Conservation (phyloP, 176 grass and related monocot genomes). For the Tillandsia leiboldiana region DNA sequence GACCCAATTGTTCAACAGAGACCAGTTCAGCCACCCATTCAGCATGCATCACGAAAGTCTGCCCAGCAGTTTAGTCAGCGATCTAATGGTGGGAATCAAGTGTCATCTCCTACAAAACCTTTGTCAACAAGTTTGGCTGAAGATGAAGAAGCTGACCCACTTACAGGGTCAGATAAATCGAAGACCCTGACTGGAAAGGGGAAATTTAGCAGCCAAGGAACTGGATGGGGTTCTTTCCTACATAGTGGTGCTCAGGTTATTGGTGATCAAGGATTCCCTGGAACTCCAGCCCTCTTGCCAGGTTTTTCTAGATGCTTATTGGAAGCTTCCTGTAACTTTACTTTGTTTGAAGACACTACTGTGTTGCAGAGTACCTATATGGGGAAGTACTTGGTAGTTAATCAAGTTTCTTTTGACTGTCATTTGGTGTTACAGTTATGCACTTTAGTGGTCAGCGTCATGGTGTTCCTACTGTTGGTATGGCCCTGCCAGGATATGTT, state of each 20-base stretch:
- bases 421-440: slow-evolving; percentile 53
- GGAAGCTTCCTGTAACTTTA: neutral
- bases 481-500: slow-evolving; percentile 93
- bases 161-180: slow-evolving; percentile 39
- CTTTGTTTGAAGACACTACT: too few relatives aligned
- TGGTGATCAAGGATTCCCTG: slow-evolving; percentile 86
- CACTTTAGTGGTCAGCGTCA: slow-evolving; percentile 77
- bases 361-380: neutral
- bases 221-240: slow-evolving; percentile 48
- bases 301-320: slow-evolving; percentile 39
- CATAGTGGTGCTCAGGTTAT: slow-evolving; percentile 57
- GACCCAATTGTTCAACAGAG: slow-evolving; percentile 34
- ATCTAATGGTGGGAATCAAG: slow-evolving; percentile 18
- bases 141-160: slow-evolving; percentile 39
- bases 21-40: slow-evolving; percentile 34
- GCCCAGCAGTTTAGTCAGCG: slow-evolving; percentile 34
- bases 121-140: slow-evolving; percentile 33
- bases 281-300: slow-evolving; percentile 89
- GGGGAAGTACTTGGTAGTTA: slow-evolving; percentile 3
- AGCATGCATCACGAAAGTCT: slow-evolving; percentile 30
- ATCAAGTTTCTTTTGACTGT: slow-evolving; percentile 6
- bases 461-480: slow-evolving; percentile 77
- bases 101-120: slow-evolving; percentile 28
- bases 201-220: slow-evolving; percentile 46
- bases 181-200: slow-evolving; percentile 27